These are phyloP conservation scores for Acaromyces ingoldii DNA, from an alignment of 1,284 basidiomycete genomes.

Conservation along the genomic window DNA sequence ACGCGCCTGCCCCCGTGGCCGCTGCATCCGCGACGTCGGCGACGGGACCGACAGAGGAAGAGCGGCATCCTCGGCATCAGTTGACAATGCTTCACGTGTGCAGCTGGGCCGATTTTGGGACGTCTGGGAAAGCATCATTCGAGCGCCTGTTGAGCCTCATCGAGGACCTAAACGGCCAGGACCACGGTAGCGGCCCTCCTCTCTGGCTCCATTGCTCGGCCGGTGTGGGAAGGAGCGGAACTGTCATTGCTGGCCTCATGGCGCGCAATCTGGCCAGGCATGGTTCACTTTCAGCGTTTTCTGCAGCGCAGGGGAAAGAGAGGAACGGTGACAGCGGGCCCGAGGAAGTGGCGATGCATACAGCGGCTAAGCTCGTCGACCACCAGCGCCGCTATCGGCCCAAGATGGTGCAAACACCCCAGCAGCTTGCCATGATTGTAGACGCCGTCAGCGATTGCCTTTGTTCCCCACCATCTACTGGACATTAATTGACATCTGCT, in stretches of 20 bases:
- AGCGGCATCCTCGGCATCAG: background rate
- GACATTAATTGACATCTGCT: too few species aligned
- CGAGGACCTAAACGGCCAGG: conserved; percentile 28
- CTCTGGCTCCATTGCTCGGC: conserved; percentile 70
- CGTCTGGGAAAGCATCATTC: conserved; percentile 56
- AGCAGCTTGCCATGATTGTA: conserved; percentile 20
- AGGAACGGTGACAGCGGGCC: too few species aligned
- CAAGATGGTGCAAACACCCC: conserved; percentile 36
- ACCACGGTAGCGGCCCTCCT: conserved; percentile 58
- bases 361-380: conserved; percentile 15
- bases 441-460: background rate
- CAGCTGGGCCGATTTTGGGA: conserved; percentile 77
- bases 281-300: background rate
- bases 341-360: background rate
- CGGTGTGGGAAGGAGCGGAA: conserved; percentile 55
- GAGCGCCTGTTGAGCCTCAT: conserved; percentile 20
- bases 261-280: conserved; percentile 9
- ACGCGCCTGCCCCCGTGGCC: too few species aligned
- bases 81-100: conserved; percentile 65
- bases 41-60: background rate
- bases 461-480: too few species aligned
- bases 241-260: conserved; percentile 55
- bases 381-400: conserved; percentile 31
- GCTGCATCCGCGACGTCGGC: too few species aligned
- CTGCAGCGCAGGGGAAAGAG: background rate